Evolutionary conservation across 768 basidiomycete species (phyloP), one percentile per base, ranked within the genome.

Genomic region (Dacryopinax primogenitus): DNA sequence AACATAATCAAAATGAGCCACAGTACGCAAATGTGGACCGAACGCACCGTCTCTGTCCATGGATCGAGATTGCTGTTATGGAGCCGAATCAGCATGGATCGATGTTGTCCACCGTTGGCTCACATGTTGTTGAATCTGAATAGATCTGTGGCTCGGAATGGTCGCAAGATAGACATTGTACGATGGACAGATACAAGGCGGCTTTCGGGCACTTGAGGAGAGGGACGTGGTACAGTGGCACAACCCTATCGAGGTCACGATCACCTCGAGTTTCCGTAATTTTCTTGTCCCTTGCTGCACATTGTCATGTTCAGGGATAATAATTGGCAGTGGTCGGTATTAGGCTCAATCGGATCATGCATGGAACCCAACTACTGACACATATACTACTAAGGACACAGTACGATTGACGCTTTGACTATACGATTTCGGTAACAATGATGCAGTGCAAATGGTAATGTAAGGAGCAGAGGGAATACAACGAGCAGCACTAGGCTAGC

Each of bases 61-160:
- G 93, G 79, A 74, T 98, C 95, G 72, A 95, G 77, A 76, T 99
- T 98, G 67, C 91, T 92, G n/a, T n/a, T n/a, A n/a, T n/a, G 39
- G 33, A 34, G 28, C 64, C 62, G 63, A 4, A 39, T 18, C 23
- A 33, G 32, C 21, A 18, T 39, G 32, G 32, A 26, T 16, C 6
- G 15, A 12, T 13, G 30, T 18, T 39, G 37, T 26, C 62, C 34
- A 18, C 36, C 1, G 1, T 36, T 45, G 1, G 77, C 85, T 67
- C 71, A 88, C 90, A 95, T 83, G 72, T 90, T 90, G 72, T 96
- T 96, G 78, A 94, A 95, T 70, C 83, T 87, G 79, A 95, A 90
- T 76, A 95, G 82, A 75, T 97, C 93, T 0, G 85, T 84, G 12
- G 92, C 90, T 73, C 83, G 82, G 80, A 96, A 94, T 16, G 92